Percentiles rank a stretch among this genome's conserved stretches.
Conservation (phyloP, 1,284 basidiomycete genomes). For the Trichosporon sp. region DNA sequence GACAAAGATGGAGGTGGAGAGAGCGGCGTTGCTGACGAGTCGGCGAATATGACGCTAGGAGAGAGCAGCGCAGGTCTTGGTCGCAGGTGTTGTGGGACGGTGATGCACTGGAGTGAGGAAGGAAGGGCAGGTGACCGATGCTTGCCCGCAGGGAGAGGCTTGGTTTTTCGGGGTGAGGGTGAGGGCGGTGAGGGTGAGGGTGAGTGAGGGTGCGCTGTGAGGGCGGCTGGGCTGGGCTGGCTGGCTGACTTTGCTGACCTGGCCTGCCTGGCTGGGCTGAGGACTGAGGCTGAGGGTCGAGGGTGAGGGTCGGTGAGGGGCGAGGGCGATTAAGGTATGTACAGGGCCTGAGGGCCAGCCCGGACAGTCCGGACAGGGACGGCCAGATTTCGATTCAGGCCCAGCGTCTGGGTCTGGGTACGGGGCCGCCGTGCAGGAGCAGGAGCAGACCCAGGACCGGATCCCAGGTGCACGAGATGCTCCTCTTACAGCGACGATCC, state of each 20-base stretch:
- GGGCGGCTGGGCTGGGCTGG: background rate
- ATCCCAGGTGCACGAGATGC: too few relatives aligned
- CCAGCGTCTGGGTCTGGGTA: background rate
- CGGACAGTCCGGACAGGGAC: slow-evolving; percentile 12
- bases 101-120: background rate
- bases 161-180: slow-evolving; percentile 15
- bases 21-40: background rate
- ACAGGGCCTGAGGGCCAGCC: slow-evolving; percentile 15
- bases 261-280: background rate
- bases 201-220: background rate
- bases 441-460: too few relatives aligned
- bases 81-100: background rate
- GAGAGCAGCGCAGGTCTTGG: background rate
- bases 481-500: background rate
- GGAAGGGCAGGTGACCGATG: background rate
- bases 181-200: background rate
- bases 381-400: slow-evolving; percentile 14
- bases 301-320: slow-evolving; percentile 4
- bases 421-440: too few relatives aligned
- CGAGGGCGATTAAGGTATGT: slow-evolving; percentile 1
- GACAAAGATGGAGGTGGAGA: slow-evolving; percentile 9
- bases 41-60: slow-evolving; percentile 9
- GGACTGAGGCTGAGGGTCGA: background rate
- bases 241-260: background rate
- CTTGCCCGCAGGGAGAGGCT: slow-evolving; percentile 16